A percentile compares a stretch with the other conserved stretches of the same genome.
phyloP scores from a whole-genome alignment of 768 basidiomycete species.

The Mycena sanguinolenta region DNA sequence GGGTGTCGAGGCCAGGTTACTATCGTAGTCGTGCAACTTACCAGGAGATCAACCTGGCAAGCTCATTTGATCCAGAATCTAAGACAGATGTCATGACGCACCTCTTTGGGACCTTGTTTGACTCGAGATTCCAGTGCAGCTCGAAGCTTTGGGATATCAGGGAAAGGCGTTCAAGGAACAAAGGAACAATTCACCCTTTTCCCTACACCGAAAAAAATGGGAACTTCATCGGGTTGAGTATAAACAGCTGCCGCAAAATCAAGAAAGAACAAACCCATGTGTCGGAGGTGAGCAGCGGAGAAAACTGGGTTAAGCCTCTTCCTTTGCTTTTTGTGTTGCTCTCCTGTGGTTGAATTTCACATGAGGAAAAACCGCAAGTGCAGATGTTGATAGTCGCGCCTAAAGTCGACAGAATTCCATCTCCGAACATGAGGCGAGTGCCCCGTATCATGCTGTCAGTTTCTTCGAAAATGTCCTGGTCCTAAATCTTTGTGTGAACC shows the following conservation, averaged over 20 bases:
- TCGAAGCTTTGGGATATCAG: conserved; percentile 42
- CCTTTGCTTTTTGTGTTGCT: conserved; percentile 57
- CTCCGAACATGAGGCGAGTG: conserved; percentile 37
- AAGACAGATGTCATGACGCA: not conserved
- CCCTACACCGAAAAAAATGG: conserved; percentile 40
- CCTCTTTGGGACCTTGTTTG: conserved; percentile 49
- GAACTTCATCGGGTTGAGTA: conserved; percentile 40
- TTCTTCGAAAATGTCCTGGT: conserved; percentile 51
- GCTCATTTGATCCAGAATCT: not conserved
- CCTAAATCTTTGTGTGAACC: conserved; percentile 35
- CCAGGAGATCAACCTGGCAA: conserved; percentile 47
- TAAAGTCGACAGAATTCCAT: conserved; percentile 34
- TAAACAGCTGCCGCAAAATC: not conserved
- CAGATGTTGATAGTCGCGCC: conserved; percentile 25
- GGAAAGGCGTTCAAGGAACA: not conserved
- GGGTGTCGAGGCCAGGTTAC: not conserved
- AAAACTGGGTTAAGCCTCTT: conserved; percentile 63
- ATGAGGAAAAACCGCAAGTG: not conserved
- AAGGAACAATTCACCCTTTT: not conserved
- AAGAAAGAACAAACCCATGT: conserved; percentile 46
- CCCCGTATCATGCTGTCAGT: conserved; percentile 36
- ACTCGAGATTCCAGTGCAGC: conserved; percentile 40
- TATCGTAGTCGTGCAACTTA: not conserved
- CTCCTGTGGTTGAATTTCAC: conserved; percentile 19
- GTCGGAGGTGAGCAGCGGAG: conserved; percentile 54